Evolutionary conservation across 441 rosid species (phyloP).

Genomic region (Erodium texanum): DNA sequence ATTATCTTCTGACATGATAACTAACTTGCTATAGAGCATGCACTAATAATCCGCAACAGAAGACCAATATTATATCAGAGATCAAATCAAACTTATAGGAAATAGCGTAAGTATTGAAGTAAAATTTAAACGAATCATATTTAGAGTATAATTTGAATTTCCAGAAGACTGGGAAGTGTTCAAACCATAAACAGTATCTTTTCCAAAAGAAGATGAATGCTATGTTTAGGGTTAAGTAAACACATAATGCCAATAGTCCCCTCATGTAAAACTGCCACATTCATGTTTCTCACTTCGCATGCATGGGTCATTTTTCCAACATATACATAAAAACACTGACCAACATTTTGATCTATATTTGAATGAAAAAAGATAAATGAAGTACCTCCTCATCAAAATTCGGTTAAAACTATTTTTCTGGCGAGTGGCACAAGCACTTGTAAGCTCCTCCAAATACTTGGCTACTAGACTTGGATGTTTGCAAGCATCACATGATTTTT

Average conservation of each 20-base stretch:
- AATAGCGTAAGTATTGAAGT: neutral
- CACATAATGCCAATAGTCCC: neutral
- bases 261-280: neutral
- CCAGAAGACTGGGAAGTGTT: neutral
- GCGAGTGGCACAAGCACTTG: conserved; percentile 27
- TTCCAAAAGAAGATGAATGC: neutral
- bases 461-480: conserved; percentile 60
- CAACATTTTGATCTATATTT: neutral
- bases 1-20: neutral
- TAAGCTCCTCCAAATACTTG: conserved; percentile 59
- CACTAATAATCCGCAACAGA: neutral
- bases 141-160: neutral
- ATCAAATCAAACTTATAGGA: neutral
- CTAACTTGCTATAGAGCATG: neutral
- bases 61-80: neutral
- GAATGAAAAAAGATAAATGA: conserved; percentile 9
- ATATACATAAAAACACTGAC: neutral
- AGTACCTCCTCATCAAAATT: conserved; percentile 55
- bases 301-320: neutral
- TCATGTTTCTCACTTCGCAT: neutral
- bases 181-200: neutral
- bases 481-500: conserved; percentile 80
- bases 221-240: neutral
- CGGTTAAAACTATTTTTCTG: conserved; percentile 51
- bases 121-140: neutral